phyloP scores from a whole-genome alignment of 306 rosid species.

The Malus sieversii region DNA sequence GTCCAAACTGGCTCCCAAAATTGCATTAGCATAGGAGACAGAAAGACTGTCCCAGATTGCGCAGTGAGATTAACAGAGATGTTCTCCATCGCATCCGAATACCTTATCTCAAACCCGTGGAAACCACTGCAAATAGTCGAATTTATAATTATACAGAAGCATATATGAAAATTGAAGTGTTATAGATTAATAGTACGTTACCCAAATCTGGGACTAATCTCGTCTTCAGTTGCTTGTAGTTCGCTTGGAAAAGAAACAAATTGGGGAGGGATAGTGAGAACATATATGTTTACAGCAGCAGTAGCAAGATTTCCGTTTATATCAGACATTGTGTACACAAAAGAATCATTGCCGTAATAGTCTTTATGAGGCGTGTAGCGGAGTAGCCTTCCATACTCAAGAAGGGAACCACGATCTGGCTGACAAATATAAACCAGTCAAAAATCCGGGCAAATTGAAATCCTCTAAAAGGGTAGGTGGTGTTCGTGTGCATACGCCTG shows the following conservation, averaged over 20 bases:
- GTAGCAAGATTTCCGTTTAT: constrained; percentile 68
- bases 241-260: constrained; percentile 64
- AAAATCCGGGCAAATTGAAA: background rate
- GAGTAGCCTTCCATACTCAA: constrained; percentile 52
- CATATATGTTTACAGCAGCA: constrained; percentile 50
- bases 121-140: constrained; percentile 50
- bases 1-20: constrained; percentile 53
- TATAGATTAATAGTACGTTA: constrained; percentile 13
- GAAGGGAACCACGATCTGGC: constrained; percentile 72
- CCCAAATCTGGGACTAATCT: constrained; percentile 73
- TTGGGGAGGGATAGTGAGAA: constrained; percentile 76
- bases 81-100: constrained; percentile 61
- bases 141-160: background rate
- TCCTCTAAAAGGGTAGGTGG: background rate
- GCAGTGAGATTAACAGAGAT: constrained; percentile 62
- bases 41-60: constrained; percentile 42
- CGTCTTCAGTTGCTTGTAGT: constrained; percentile 73
- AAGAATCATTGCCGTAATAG: constrained; percentile 67
- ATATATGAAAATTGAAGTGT: background rate
- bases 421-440: constrained; percentile 25
- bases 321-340: constrained; percentile 68
- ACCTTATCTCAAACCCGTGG: constrained; percentile 61
- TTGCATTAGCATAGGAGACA: constrained; percentile 67
- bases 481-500: background rate
- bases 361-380: constrained; percentile 64